A percentile compares a stretch with the other conserved stretches of the same genome.
These are phyloP conservation scores for Alternaria sp. DNA, from an alignment of 2,329 filamentous ascomycete species.

Conservation along the genomic window DNA sequence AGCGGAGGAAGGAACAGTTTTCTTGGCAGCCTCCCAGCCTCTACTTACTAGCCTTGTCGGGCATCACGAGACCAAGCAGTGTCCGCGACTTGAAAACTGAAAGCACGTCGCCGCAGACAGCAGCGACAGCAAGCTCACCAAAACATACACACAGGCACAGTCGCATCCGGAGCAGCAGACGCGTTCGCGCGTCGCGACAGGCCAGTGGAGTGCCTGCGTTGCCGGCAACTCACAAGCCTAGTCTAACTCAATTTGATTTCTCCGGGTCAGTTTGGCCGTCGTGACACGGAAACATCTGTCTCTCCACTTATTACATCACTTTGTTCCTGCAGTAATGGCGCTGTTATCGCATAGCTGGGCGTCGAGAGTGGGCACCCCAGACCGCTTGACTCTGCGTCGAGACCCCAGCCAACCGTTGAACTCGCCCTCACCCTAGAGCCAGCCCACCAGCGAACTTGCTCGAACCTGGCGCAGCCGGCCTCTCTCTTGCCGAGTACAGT, in stretches of 20 bases:
- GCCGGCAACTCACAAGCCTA: conserved; percentile 47
- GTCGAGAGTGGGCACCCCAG: conserved; percentile 26
- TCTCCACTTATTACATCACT: conserved; percentile 52
- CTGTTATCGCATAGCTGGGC: conserved; percentile 13
- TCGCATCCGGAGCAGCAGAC: conserved; percentile 19
- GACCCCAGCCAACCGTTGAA: conserved; percentile 21
- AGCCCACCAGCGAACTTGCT: conserved; percentile 4
- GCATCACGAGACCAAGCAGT: conserved; percentile 23
- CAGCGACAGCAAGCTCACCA: conserved; percentile 6
- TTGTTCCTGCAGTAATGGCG: conserved; percentile 28
- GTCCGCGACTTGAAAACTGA: conserved; percentile 25
- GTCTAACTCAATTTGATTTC: conserved; percentile 45
- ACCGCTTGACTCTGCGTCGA: conserved; percentile 27
- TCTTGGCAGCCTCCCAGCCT: conserved; percentile 18
- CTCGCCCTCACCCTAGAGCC: conserved; percentile 21
- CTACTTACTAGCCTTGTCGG: conserved; percentile 22
- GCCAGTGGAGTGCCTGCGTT: conserved; percentile 50
- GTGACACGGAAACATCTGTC: conserved; percentile 49
- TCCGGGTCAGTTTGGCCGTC: conserved; percentile 45
- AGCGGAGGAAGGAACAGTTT: conserved; percentile 28
- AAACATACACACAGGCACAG: conserved; percentile 6
- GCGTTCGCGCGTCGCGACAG: conserved; percentile 38
- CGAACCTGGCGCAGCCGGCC: not conserved
- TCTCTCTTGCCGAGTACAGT: not conserved
- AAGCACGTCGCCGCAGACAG: conserved; percentile 8